Evolutionary conservation across 805 yeast species (phyloP).

Genomic region (Schwanniomyces pseudopolymorphus): DNA sequence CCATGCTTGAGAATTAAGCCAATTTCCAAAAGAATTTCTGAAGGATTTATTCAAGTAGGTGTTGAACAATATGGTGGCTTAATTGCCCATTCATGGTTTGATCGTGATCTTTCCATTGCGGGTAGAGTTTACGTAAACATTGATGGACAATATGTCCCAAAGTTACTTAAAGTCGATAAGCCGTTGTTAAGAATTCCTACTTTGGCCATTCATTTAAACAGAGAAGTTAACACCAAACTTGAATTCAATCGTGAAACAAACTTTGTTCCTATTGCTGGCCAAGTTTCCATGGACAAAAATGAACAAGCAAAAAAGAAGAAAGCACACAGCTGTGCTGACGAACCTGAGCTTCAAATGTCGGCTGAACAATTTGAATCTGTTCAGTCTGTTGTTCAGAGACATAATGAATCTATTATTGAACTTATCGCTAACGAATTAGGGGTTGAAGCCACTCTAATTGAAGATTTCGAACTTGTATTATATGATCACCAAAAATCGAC

Average conservation of each 20-base stretch:
- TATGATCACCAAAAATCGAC: conserved; percentile 82
- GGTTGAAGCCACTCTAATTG: conserved; percentile 57
- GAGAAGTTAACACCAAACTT: conserved; percentile 73
- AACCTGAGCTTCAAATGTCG: conserved; percentile 47
- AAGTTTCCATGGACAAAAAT: conserved; percentile 23
- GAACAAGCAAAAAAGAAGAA: conserved; percentile 12
- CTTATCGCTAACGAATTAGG: conserved; percentile 66
- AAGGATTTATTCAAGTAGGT: conserved; percentile 85
- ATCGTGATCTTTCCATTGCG: conserved; percentile 86
- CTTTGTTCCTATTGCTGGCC: conserved; percentile 82
- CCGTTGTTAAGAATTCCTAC: conserved; percentile 93
- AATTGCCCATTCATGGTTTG: conserved; percentile 96
- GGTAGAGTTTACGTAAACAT: conserved; percentile 78
- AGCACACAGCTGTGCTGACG: conserved; percentile 45
- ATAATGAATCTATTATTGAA: conserved; percentile 67
- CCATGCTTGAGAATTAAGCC: conserved; percentile 91
- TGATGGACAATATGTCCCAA: conserved; percentile 56
- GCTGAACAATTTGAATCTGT: conserved; percentile 63
- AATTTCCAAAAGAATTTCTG: conserved; percentile 62
- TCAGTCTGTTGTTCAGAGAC: conserved; percentile 67
- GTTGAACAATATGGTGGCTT: conserved; percentile 97
- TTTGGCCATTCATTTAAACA: conserved; percentile 85
- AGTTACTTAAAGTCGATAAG: conserved; percentile 72
- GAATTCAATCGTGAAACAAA: conserved; percentile 90
- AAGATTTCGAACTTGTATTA: conserved; percentile 85